A percentile compares a stretch with the other conserved stretches of the same genome.
Evolutionary conservation across 371 early-diverging fungal genomes (phyloP).

Genomic region (Catenaria anguillulae): DNA sequence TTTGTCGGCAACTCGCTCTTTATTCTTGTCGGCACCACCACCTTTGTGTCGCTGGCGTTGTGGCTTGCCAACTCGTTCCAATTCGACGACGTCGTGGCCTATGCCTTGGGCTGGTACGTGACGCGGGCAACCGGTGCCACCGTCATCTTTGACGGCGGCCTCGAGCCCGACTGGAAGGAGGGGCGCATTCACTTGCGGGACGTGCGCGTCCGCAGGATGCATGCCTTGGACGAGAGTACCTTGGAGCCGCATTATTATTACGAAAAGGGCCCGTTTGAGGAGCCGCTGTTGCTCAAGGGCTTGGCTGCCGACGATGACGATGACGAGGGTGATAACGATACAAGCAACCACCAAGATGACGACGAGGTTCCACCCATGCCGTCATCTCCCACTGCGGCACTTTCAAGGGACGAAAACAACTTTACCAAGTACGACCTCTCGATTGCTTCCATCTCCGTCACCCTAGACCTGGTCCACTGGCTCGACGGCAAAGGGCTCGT

Average conservation of each 20-base stretch:
- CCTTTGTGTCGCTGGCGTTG: slow-evolving; percentile 66
- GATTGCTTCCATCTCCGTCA: slow-evolving; percentile 68
- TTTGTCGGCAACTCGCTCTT: slow-evolving; percentile 72
- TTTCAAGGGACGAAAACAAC: slow-evolving; percentile 39
- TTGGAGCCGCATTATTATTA: slow-evolving; percentile 5
- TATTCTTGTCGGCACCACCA: slow-evolving; percentile 76
- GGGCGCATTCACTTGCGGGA: slow-evolving; percentile 77
- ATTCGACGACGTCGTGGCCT: slow-evolving; percentile 75
- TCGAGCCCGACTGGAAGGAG: slow-evolving; percentile 82
- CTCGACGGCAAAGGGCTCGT: slow-evolving; percentile 82
- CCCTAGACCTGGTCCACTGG: slow-evolving; percentile 75
- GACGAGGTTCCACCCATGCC: too few relatives aligned
- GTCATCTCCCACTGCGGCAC: not conserved
- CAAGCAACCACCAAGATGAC: slow-evolving; percentile 14
- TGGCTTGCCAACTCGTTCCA: slow-evolving; percentile 70
- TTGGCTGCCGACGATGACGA: not conserved
- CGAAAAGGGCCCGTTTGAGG: not conserved
- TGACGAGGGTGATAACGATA: slow-evolving; percentile 17
- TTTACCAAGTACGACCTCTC: slow-evolving; percentile 76
- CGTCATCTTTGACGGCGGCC: slow-evolving; percentile 76
- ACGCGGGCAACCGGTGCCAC: slow-evolving; percentile 67
- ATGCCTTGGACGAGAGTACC: slow-evolving; percentile 7
- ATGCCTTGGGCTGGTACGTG: slow-evolving; percentile 56
- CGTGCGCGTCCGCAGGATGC: slow-evolving; percentile 39
- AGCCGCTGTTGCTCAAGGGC: too few relatives aligned